Evolutionary conservation across 768 basidiomycete species (phyloP), one percentile per base, ranked within the genome.

Genomic region (Pleurotus sapidus): DNA sequence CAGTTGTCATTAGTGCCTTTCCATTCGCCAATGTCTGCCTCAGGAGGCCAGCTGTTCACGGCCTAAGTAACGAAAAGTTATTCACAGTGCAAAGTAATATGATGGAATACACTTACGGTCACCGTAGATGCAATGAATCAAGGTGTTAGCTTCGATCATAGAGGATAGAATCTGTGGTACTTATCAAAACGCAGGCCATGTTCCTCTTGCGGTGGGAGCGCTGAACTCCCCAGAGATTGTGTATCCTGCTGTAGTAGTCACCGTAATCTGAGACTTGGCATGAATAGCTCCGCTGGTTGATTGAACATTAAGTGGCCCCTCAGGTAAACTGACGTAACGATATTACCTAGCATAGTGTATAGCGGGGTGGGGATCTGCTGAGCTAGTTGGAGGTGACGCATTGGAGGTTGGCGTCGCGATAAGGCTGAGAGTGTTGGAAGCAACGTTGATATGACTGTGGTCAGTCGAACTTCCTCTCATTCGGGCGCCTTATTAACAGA

Each of bases 181-280:
- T 62, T 51, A 73, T 74, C 77, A 78, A 58, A 78, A 78, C 11
- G 77, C 77, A 49, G 77, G 77, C 77, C 77, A 78, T 1, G 76
- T 77, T 39, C 74, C 77, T 23, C 45, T 59, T 1, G 65, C 67
- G 5, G 77, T 78, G 3, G 77, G 74, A 0, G 77, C 58, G 47
- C 74, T 74, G 39, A 78, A 78, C 56, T 78, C 77, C 42, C 77
- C 77, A 11, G 71, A 68, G 45, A 78, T 65, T 0, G 75, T 74
- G 48, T 74, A 78, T 9, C 63, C 59, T 18, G 72, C 69, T 2
- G 67, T 53, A 7, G 66, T 61, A 11, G 75, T 77, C 15, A 78
- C 74, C 7, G 73, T 78, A 45, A 78, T 72, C 45, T 77, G 74
- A 25, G 68, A 63, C 59, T 76, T 71, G 14, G 77, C 77, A 58